Evolutionary conservation across 2,329 filamentous ascomycete species (phyloP).

Genomic region (Stemphylium vesicarium): DNA sequence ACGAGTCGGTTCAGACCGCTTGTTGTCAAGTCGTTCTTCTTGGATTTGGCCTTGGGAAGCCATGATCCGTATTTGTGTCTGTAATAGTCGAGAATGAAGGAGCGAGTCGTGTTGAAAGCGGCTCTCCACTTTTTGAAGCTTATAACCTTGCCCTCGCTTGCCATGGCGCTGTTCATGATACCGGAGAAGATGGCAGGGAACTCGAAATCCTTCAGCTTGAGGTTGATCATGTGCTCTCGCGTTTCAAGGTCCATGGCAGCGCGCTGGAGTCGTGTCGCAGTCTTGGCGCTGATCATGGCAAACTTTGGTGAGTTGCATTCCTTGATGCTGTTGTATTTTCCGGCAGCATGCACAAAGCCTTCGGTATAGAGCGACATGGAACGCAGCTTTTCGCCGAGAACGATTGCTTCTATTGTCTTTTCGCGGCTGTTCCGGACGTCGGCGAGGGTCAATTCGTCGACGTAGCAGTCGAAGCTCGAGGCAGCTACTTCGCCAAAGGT

Average conservation of each 20-base stretch:
- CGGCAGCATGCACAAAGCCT: slow-evolving; percentile 88
- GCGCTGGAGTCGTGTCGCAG: slow-evolving; percentile 79
- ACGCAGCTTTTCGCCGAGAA: slow-evolving; percentile 88
- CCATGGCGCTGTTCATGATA: slow-evolving; percentile 81
- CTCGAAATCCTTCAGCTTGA: slow-evolving; percentile 83
- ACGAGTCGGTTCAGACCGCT: slow-evolving; percentile 86
- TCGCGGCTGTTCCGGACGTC: slow-evolving; percentile 84
- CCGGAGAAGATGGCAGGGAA: slow-evolving; percentile 91
- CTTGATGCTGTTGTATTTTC: slow-evolving; percentile 78
- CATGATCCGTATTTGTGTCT: slow-evolving; percentile 73
- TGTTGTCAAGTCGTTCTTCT: slow-evolving; percentile 88
- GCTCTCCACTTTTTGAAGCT: slow-evolving; percentile 84
- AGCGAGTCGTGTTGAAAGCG: slow-evolving; percentile 75
- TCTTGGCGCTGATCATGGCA: slow-evolving; percentile 71
- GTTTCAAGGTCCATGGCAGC: slow-evolving; percentile 80
- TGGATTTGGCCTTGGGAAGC: slow-evolving; percentile 89
- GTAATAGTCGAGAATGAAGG: slow-evolving; percentile 75
- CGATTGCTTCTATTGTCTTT: slow-evolving; percentile 85
- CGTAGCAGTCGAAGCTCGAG: slow-evolving; percentile 74
- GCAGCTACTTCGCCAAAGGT: slow-evolving; percentile 68
- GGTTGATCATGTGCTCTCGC: slow-evolving; percentile 72
- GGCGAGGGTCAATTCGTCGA: slow-evolving; percentile 76
- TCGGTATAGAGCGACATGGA: slow-evolving; percentile 85
- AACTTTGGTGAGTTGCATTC: slow-evolving; percentile 73
- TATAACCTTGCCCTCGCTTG: slow-evolving; percentile 75